Conservation (phyloP, 768 basidiomycete genomes). For the Auriculariales sp. region DNA sequence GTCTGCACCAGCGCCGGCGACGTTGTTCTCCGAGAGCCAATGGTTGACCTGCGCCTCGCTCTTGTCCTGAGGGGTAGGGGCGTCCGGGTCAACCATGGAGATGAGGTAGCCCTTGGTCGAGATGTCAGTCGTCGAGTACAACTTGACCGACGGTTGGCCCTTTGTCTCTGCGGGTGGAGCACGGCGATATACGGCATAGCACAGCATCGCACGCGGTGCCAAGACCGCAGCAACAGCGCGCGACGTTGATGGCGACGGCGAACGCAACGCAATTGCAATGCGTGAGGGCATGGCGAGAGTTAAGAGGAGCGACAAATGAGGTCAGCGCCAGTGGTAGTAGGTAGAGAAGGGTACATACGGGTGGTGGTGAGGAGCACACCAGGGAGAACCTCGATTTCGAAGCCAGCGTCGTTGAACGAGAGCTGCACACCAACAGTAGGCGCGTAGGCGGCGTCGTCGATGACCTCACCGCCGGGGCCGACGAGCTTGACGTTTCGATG, state of each 20-base stretch:
- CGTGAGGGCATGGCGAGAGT: too few species aligned
- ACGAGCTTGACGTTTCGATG: too few species aligned
- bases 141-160: neutral
- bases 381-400: neutral
- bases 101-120: neutral
- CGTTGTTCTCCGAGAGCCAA: constrained; percentile 31
- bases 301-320: neutral
- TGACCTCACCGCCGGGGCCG: too few species aligned
- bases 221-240: too few species aligned
- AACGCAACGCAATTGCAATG: too few species aligned
- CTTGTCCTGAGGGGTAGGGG: constrained; percentile 33
- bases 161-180: neutral
- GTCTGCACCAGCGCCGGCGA: constrained; percentile 2
- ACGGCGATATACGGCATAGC: too few species aligned
- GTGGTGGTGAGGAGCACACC: neutral
- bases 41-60: constrained; percentile 31
- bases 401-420: neutral
- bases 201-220: too few species aligned
- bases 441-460: too few species aligned
- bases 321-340: neutral
- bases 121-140: neutral
- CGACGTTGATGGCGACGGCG: too few species aligned
- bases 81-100: constrained; percentile 28
- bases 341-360: neutral
- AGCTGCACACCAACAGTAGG: neutral